Percentiles rank a stretch among this genome's conserved stretches.
Evolutionary conservation across 345 rosid genomes (phyloP).

Genomic region (Ailanthus altissimus): DNA sequence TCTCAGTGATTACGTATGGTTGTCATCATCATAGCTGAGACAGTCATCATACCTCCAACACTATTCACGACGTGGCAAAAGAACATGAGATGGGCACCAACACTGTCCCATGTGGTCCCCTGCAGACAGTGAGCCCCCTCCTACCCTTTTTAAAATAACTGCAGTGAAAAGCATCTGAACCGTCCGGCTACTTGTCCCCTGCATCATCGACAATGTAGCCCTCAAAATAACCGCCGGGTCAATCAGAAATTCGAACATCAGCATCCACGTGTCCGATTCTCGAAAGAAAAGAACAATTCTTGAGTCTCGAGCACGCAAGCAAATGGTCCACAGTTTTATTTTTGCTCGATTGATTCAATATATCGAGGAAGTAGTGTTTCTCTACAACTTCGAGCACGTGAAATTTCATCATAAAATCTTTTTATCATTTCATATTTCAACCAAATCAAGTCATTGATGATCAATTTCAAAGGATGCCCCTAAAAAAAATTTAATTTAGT

Average conservation of each 20-base stretch:
- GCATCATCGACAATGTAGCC: constrained; percentile 30
- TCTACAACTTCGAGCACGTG: neutral
- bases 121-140: constrained; percentile 6
- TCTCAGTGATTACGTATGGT: constrained; percentile 27
- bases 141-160: neutral
- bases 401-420: neutral
- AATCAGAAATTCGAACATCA: constrained; percentile 4
- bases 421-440: too few relatives aligned
- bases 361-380: neutral
- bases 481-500: too few relatives aligned
- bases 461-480: too few relatives aligned
- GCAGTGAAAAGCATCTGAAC: constrained; percentile 31
- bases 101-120: constrained; percentile 18
- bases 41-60: constrained; percentile 33
- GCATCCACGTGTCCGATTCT: constrained; percentile 30
- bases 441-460: too few relatives aligned
- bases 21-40: constrained; percentile 34
- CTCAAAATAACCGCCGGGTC: constrained; percentile 38
- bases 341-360: neutral
- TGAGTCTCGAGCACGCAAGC: neutral
- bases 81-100: neutral
- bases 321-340: neutral
- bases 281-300: neutral
- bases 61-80: constrained; percentile 34
- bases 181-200: constrained; percentile 50